A percentile compares a stretch with the other conserved stretches of the same genome.
Evolutionary conservation across 1,284 basidiomycete genomes (phyloP).

Genomic region (Rhodotorula sp.): DNA sequence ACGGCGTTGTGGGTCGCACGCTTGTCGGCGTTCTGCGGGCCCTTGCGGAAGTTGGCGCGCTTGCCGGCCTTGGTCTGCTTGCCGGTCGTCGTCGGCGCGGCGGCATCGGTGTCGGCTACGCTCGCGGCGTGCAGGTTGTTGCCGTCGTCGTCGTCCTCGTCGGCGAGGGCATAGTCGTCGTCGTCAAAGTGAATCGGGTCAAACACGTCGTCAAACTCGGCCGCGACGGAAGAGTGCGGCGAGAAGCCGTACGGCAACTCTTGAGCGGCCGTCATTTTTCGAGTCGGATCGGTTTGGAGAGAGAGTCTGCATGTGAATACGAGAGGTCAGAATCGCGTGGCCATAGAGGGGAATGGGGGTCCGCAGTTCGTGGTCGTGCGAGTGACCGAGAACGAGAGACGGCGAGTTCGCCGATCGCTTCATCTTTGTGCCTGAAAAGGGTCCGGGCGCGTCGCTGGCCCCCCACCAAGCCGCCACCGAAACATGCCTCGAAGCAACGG

Average conservation of each 20-base stretch:
- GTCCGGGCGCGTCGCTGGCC: not conserved
- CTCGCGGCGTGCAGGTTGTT: not conserved
- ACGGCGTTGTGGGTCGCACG: conserved; percentile 92
- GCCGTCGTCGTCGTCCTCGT: conserved; percentile 12
- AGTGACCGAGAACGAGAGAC: not conserved
- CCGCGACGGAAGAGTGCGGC: conserved; percentile 19
- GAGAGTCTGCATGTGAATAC: not conserved
- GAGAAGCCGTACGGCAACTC: conserved; percentile 29
- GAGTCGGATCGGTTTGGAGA: not conserved
- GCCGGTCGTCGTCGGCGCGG: not conserved
- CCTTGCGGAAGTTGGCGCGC: conserved; percentile 31
- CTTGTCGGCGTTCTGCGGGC: conserved; percentile 67
- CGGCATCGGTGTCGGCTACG: conserved; percentile 1
- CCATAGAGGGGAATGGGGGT: not conserved
- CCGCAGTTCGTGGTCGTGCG: no score
- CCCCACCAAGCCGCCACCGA: not conserved
- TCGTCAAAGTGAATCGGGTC: conserved; percentile 26
- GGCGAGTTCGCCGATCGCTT: not conserved
- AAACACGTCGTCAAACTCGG: conserved; percentile 28
- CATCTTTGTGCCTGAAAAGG: not conserved
- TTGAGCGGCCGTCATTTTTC: conserved; percentile 28
- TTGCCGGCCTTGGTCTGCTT: conserved; percentile 11
- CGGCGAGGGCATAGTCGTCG: conserved; percentile 14
- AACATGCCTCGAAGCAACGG: not conserved
- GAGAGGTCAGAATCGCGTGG: not conserved